Base-by-base conservation (phyloP, 352 stramenopile genomes). In the Phytophthora quininea region DNA sequence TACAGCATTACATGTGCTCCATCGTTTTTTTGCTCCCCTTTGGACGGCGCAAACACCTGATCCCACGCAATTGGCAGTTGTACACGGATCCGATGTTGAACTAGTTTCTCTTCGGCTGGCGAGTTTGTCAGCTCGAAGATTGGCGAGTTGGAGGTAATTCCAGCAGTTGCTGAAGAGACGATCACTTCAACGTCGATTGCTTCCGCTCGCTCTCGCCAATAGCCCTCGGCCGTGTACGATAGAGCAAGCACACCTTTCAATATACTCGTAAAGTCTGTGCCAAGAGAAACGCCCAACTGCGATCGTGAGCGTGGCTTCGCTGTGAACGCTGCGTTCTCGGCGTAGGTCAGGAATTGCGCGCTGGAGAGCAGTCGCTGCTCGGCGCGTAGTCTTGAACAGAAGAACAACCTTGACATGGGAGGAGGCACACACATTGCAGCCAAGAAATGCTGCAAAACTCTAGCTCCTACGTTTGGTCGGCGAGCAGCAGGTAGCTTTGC, bases 201-300 rank as follows among this genome's bases (percentile, higher is more conserved):
- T 31, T 70, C 60, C 33, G 47, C 24, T 40, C 38, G 52, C 15
- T 56, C 37, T 38, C 27, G 43, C 67, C 73, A 81, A 46, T 76
- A 72, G 15, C 1, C 42, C 49, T 38, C 53, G 14, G 58, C 53
- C 3, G 45, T 57, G 24, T 37, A 29, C 15, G 63, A 62, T 27
- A 84, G 27, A 0, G 62, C 69, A 24, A 78, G 14, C 30, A 69
- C 73, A 46, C 79, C 75, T 37, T 86, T 81, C 30, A 88, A 58
- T 7, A 82, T 58, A 52, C 74, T 83, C 1, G 71, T 79, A 49
- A 88, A 86, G 48, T 86, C 79, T 0, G 79, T 84, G 2, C 79
- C 79, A 3, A 83, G 60, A 9, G 79, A 64, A 0, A 88, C 79
- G 1, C 79, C 79, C 37, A 88, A 69, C 56, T 86, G 79, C 4